Evolutionary conservation across 768 basidiomycete species (phyloP), one percentile per base, ranked within the genome.

Genomic region (Naematelia encephala): DNA sequence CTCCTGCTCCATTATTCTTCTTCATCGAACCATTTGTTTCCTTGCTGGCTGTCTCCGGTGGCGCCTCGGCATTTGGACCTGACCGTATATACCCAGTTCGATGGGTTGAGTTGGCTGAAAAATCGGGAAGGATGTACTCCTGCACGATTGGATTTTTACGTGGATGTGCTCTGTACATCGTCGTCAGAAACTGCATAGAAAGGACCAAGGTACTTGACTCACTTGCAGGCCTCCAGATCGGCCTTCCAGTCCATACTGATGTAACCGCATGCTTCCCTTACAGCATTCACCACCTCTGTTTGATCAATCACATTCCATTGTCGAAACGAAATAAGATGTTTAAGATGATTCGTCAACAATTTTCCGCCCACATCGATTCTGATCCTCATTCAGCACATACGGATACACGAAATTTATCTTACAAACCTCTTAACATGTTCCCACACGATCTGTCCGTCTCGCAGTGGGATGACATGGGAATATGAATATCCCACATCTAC

Each of bases 241-340:
- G 76, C 72, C 59, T 81, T 81, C 80, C 88, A 92, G 69, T 75
- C 68, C 19, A 80, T 79, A 12, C 90, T 86, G 56, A 94, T 87
- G 76, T 87, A 96, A 78, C 91, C 92, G 74, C 90, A 92, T 14
- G 84, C 77, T 77, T 97, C 91, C 77, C 94, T 92, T 68, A 91
- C 87, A 69, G 88, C 84, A 79, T 94, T 92, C 81, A 96, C 87
- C 72, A 97, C 88, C 75, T 87, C 85, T 1, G 91, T 93, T 76
- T 97, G 88, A 70, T 96, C 91, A 86, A 93, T 92, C 89, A 97
- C 91, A 76, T 97, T 90, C 89, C 90, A 97, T 73, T 97, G 93
- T 45, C 94, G 86, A 76, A 89, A 97, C 12, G 91, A 94, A 4
- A 93, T 84, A 46, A 93, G 82, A 72, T 93, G 90, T 73, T 96